Evolutionary conservation across 306 rosid species (phyloP), one percentile per base, ranked within the genome.

Genomic region (Cicer arietinum): DNA sequence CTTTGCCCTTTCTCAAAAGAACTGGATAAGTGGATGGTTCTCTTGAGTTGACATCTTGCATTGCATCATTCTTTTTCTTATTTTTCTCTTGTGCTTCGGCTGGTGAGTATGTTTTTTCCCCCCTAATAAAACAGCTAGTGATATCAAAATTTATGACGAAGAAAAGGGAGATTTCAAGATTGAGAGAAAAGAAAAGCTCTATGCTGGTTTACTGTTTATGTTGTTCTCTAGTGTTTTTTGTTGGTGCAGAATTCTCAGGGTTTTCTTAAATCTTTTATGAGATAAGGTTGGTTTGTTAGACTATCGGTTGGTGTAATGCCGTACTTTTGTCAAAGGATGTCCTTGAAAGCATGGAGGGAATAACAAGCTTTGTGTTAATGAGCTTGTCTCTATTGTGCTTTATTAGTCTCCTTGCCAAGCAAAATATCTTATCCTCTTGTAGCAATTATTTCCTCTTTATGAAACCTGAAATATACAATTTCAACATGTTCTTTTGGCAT

Each of bases 401-500:
- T 69, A 10, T 69, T 12, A 42, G 70, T 51, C 53, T 77, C 44
- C 61, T 56, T 43, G 17, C 47, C 51, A 11, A 14, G 54, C 35
- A 62, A 52, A 56, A 50, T 48, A 71, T 71, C 52, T 53, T 71
- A 43, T 60, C 57, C 42, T 61, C 50, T 59, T 57, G 52, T 79
- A 48, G 20, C 43, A 16, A 63, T 71, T 45, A 47, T 80, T 25
- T 22, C 44, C 61, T 25, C 18, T 30, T 52, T 45, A 25, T 53
- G 68, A 71, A 43, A 51, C 43, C 20, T 53, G 68, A 71, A 42
- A 51, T 9, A 47, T 45, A 25, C 37, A 37, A 9, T 35, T 45
- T 61, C 67, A 45, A 65, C 74, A 50, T 63, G 77, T 30, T 81
- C 22, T 70, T 75, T 43, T 76, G 83, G 74, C 50, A 63, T 75